Percentiles rank a stretch among this genome's conserved stretches.
Conservation (phyloP, 805 yeast genomes). For the Nakazawaea siamensis region DNA sequence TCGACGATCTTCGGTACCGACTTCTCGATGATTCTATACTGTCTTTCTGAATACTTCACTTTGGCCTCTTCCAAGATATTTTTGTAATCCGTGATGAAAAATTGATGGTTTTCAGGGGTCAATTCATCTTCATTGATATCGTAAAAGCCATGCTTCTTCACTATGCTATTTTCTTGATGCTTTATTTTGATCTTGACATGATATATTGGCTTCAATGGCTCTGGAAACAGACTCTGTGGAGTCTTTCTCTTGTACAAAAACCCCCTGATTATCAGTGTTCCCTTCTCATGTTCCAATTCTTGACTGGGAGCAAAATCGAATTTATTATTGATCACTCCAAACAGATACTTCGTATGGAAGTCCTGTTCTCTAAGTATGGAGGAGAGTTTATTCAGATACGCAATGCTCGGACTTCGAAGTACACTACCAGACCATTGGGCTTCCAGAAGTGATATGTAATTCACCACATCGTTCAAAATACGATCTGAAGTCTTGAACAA, state of each 20-base stretch:
- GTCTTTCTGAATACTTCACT: conserved; percentile 4
- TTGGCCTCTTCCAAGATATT: conserved; percentile 2
- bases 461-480: conserved; percentile 54
- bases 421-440: conserved; percentile 17
- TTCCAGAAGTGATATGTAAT: conserved; percentile 27
- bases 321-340: conserved; percentile 28
- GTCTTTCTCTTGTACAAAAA: conserved; percentile 5
- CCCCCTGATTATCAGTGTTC: conserved; percentile 1
- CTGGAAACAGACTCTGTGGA: conserved; percentile 3
- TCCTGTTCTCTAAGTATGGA: conserved; percentile 12
- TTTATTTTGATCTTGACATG: conserved; percentile 9
- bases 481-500: conserved; percentile 60
- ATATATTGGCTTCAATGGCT: conserved; percentile 7
- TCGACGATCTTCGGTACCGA: conserved; percentile 8
- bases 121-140: conserved; percentile 8
- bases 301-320: conserved; percentile 26
- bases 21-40: conserved; percentile 13
- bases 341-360: conserved; percentile 14
- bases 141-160: conserved; percentile 11
- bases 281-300: conserved; percentile 14
- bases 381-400: conserved; percentile 23
- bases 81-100: conserved; percentile 8
- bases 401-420: conserved; percentile 22
- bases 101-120: conserved; percentile 7
- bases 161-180: neutral